These are phyloP conservation scores for Daldinia bambusicola DNA, from an alignment of 495 filamentous ascomycete genomes.

Conservation along the genomic window DNA sequence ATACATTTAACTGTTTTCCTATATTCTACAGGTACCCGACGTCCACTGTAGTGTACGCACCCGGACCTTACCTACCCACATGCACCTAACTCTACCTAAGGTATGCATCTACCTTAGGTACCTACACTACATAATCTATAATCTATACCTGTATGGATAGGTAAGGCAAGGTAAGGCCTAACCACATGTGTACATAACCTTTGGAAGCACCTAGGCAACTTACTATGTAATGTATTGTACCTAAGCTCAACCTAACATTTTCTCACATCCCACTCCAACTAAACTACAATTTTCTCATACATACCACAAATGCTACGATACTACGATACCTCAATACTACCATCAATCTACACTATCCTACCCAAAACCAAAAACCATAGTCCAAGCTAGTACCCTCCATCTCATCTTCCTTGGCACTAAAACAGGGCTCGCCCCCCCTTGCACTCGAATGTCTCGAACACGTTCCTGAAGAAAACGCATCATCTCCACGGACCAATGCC, in stretches of 20 bases:
- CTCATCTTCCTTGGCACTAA: slow-evolving; percentile 30
- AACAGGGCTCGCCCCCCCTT: slow-evolving; percentile 29
- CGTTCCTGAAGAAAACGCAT: slow-evolving; percentile 13
- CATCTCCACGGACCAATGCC: slow-evolving; percentile 5
- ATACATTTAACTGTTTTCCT: too few relatives aligned
- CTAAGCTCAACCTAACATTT: slow-evolving; percentile 4
- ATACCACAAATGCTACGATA: neutral
- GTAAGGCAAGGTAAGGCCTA: too few relatives aligned
- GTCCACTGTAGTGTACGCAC: too few relatives aligned
- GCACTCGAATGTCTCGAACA: slow-evolving; percentile 26
- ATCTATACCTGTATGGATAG: too few relatives aligned
- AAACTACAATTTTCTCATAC: neutral
- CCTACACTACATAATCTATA: too few relatives aligned
- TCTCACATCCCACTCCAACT: neutral
- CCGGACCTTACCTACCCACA: too few relatives aligned
- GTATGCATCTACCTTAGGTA: neutral
- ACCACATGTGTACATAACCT: neutral
- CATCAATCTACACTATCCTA: slow-evolving; percentile 20
- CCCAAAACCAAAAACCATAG: neutral
- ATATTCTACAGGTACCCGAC: too few relatives aligned
- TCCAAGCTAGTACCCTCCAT: slow-evolving; percentile 18
- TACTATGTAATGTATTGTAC: neutral
- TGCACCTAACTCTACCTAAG: too few relatives aligned
- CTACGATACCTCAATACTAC: slow-evolving; percentile 20
- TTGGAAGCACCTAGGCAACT: too few relatives aligned